phyloP scores from a whole-genome alignment of 768 basidiomycete species.

The Serendipita indica region DNA sequence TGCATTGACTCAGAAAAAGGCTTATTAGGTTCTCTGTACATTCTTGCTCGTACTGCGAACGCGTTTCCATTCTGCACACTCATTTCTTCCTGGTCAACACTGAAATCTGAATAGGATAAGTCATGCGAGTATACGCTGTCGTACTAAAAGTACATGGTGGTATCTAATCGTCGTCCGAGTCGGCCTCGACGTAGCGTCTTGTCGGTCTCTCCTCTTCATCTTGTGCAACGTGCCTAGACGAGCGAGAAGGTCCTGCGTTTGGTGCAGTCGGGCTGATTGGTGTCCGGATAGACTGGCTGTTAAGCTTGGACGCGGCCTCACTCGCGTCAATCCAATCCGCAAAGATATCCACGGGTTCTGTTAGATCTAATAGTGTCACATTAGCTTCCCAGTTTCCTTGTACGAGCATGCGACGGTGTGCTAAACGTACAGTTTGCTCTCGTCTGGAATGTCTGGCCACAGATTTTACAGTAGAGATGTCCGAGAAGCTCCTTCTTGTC shows the following conservation, averaged over 20 bases:
- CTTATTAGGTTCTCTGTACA: constrained; percentile 18
- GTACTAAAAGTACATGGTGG: not conserved
- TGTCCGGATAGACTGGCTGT: not conserved
- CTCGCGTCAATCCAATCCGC: constrained; percentile 58
- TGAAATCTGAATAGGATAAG: too few relatives aligned
- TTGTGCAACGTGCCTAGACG: not conserved
- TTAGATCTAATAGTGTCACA: constrained; percentile 42
- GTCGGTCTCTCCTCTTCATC: not conserved
- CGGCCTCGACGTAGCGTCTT: not conserved
- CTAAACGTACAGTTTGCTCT: constrained; percentile 61
- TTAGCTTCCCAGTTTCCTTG: too few relatives aligned
- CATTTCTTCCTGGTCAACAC: too few relatives aligned
- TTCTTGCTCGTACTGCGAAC: not conserved
- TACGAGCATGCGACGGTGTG: too few relatives aligned
- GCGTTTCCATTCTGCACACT: not conserved
- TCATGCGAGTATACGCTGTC: not conserved
- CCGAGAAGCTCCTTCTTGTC: constrained; percentile 78
- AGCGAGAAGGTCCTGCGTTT: not conserved
- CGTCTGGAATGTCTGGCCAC: constrained; percentile 76
- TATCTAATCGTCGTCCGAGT: constrained; percentile 7
- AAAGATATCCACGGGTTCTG: constrained; percentile 78
- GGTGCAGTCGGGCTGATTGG: not conserved
- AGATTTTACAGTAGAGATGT: constrained; percentile 66
- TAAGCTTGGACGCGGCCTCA: not conserved
- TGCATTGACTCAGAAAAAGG: constrained; percentile 67